Conservation (phyloP, 2,329 filamentous ascomycete genomes). For the Hypoxylon sp. region DNA sequence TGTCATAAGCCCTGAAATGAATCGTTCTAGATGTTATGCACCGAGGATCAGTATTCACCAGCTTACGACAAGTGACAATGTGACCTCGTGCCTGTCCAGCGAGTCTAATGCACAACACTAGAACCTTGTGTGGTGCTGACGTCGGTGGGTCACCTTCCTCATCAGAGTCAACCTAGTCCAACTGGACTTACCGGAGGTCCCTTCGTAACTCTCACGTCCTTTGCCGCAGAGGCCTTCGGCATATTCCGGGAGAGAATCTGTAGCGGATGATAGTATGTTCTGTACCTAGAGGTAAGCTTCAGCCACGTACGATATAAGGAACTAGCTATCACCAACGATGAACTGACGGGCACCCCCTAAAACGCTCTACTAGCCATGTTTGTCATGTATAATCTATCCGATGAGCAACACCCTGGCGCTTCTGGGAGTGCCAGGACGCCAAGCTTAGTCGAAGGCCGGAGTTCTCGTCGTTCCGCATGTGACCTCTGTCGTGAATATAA, state of each 20-base stretch:
- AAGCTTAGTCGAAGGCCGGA: slow-evolving; percentile 6
- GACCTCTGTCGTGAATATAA: slow-evolving; percentile 10
- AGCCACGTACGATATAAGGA: slow-evolving; percentile 4
- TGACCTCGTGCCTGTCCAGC: not conserved
- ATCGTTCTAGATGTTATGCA: not conserved
- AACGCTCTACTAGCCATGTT: slow-evolving; percentile 2
- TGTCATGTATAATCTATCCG: slow-evolving; percentile 5
- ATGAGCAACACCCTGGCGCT: not conserved
- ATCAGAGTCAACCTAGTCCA: slow-evolving; percentile 1
- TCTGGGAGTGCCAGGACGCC: slow-evolving; percentile 4
- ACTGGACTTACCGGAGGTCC: slow-evolving; percentile 3
- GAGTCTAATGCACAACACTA: slow-evolving; percentile 1
- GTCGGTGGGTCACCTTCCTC: slow-evolving; percentile 1
- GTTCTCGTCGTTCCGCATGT: slow-evolving; percentile 6
- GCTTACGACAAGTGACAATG: slow-evolving; percentile 6
- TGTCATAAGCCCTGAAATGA: not conserved
- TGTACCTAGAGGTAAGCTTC: not conserved
- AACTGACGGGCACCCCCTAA: not conserved
- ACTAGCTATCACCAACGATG: not conserved
- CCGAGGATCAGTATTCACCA: not conserved
- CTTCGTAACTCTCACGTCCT: not conserved
- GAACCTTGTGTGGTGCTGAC: not conserved
- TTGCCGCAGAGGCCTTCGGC: not conserved
- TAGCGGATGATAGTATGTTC: not conserved
- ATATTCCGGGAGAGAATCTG: not conserved